These are phyloP conservation scores for Gossypium longicalyx DNA, from an alignment of 345 rosid species.

Conservation along the genomic window DNA sequence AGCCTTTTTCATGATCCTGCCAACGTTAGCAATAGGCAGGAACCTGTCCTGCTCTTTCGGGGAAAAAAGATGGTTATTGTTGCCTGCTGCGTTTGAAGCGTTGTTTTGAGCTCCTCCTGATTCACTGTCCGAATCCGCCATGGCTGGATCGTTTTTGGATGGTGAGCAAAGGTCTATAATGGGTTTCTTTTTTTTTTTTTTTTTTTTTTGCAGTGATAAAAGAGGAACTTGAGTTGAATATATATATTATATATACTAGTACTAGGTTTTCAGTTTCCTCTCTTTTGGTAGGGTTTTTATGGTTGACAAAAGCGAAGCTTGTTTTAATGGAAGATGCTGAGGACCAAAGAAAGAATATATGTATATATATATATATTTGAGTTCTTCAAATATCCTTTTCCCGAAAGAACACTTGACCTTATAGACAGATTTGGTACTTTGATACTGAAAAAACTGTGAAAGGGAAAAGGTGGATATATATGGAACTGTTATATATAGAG, in stretches of 20 bases:
- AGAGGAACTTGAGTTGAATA: neutral
- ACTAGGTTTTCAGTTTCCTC: neutral
- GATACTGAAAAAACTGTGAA: neutral
- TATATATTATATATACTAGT: neutral
- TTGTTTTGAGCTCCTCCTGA: conserved; percentile 33
- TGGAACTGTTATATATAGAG: neutral
- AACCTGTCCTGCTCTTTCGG: conserved; percentile 49
- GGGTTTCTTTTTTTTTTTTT: too few species aligned
- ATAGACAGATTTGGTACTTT: neutral
- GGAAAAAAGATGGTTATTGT: conserved; percentile 7
- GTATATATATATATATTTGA: neutral
- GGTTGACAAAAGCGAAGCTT: neutral
- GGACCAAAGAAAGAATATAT: neutral
- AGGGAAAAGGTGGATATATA: neutral
- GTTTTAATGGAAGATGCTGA: neutral
- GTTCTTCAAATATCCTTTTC: neutral
- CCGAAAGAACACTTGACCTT: neutral
- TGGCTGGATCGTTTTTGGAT: neutral
- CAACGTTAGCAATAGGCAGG: conserved; percentile 54
- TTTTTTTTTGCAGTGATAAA: neutral
- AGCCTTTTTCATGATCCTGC: conserved; percentile 60
- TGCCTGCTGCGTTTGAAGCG: conserved; percentile 4
- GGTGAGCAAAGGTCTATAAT: too few species aligned
- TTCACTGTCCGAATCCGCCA: conserved; percentile 60
- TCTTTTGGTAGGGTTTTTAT: neutral